These are phyloP conservation scores for Phoenix roebelenii DNA, from an alignment of 176 grass and related monocot species.

Conservation along the genomic window DNA sequence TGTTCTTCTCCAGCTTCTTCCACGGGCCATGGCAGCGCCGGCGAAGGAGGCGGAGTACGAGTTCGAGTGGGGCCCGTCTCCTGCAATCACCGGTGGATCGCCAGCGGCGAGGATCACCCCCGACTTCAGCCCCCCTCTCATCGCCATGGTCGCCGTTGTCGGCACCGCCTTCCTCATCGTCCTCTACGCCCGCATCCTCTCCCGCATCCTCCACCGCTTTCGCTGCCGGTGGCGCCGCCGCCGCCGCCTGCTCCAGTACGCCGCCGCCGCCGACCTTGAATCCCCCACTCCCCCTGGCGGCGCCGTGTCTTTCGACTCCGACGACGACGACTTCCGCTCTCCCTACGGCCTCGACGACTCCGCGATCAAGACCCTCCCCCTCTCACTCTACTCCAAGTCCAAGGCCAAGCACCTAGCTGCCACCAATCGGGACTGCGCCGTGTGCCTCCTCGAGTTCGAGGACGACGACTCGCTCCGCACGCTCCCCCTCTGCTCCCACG, in stretches of 20 bases:
- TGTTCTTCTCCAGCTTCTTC: background rate
- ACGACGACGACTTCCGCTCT: constrained; percentile 59
- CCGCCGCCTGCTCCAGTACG: constrained; percentile 31
- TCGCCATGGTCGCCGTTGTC: constrained; percentile 91
- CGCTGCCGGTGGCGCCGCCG: constrained; percentile 27
- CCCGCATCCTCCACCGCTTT: constrained; percentile 38
- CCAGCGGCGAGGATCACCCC: background rate
- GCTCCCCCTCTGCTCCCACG: constrained; percentile 70
- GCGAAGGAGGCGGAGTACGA: constrained; percentile 5
- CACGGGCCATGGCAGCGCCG: constrained; percentile 3
- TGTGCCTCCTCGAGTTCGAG: constrained; percentile 86
- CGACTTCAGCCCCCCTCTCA: constrained; percentile 76
- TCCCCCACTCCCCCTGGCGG: constrained; percentile 31
- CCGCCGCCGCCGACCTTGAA: constrained; percentile 24
- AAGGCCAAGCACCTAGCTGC: constrained; percentile 34
- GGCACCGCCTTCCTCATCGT: constrained; percentile 86
- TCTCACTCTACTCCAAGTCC: constrained; percentile 42
- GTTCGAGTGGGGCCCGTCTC: constrained; percentile 10
- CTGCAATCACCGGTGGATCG: background rate
- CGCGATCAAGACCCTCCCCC: constrained; percentile 71
- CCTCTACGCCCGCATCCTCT: constrained; percentile 64
- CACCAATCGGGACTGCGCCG: constrained; percentile 58
- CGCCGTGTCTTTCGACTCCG: constrained; percentile 24
- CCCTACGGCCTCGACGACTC: constrained; percentile 69
- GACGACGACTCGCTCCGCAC: constrained; percentile 77